A percentile compares a stretch with the other conserved stretches of the same genome.
These are phyloP conservation scores for Lentinula novae-zelandiae DNA, from an alignment of 1,284 basidiomycete genomes.

Conservation along the genomic window DNA sequence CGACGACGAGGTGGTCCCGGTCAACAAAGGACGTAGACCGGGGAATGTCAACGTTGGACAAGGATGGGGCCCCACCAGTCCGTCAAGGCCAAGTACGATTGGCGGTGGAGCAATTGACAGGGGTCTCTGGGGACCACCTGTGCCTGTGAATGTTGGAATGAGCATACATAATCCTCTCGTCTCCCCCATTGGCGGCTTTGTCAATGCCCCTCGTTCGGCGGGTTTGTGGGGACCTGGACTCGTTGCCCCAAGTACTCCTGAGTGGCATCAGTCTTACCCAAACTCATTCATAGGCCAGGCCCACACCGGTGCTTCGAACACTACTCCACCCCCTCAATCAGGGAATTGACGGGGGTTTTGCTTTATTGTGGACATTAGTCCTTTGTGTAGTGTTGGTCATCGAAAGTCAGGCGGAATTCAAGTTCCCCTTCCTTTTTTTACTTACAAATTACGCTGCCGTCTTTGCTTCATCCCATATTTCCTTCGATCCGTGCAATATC, in stretches of 20 bases:
- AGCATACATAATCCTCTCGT: slow-evolving; percentile 10
- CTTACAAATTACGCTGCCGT: too few relatives aligned
- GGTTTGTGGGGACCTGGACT: slow-evolving; percentile 35
- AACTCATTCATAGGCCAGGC: slow-evolving; percentile 13
- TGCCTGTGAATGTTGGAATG: slow-evolving; percentile 17
- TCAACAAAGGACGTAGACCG: slow-evolving; percentile 40
- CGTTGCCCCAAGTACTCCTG: slow-evolving; percentile 26
- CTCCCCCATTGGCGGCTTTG: slow-evolving; percentile 14
- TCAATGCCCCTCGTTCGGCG: slow-evolving; percentile 34
- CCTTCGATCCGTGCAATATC: too few relatives aligned
- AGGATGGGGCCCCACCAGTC: slow-evolving; percentile 41
- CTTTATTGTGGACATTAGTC: too few relatives aligned
- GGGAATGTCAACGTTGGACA: slow-evolving; percentile 32
- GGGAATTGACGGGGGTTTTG: neutral
- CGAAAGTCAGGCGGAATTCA: too few relatives aligned
- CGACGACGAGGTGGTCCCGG: slow-evolving; percentile 71
- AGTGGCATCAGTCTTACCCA: slow-evolving; percentile 40
- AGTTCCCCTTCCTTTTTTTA: too few relatives aligned
- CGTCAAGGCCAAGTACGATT: slow-evolving; percentile 26
- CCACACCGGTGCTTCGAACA: slow-evolving; percentile 38
- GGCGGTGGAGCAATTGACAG: slow-evolving; percentile 21
- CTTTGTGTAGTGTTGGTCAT: too few relatives aligned
- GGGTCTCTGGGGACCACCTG: slow-evolving; percentile 45
- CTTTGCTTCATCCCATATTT: too few relatives aligned
- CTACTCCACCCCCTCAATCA: slow-evolving; percentile 48